A percentile compares a stretch with the other conserved stretches of the same genome.
Conservation (phyloP, 2,329 filamentous ascomycete species). For the Aspergillus carbonarius region DNA sequence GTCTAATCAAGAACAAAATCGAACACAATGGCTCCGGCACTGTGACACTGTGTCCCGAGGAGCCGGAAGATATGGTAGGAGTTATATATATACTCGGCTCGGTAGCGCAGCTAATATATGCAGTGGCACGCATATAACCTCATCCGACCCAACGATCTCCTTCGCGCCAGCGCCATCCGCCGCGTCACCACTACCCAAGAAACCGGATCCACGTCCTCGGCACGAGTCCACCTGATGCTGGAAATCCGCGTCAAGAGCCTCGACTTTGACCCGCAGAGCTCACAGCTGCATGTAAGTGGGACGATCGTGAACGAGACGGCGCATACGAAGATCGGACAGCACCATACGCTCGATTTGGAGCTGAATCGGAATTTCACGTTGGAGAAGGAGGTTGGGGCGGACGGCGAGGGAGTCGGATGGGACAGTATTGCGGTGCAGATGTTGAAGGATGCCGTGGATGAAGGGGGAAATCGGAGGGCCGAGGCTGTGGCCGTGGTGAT, state of each 20-base stretch:
- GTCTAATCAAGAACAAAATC: slow-evolving; percentile 65
- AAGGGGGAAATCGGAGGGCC: slow-evolving; percentile 67
- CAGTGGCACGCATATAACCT: slow-evolving; percentile 76
- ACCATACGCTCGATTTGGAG: slow-evolving; percentile 79
- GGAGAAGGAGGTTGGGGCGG: slow-evolving; percentile 66
- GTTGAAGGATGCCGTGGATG: slow-evolving; percentile 74
- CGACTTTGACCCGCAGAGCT: slow-evolving; percentile 68
- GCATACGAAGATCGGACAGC: slow-evolving; percentile 64
- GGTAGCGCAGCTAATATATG: slow-evolving; percentile 5
- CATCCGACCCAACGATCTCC: slow-evolving; percentile 63
- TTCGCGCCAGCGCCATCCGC: slow-evolving; percentile 66
- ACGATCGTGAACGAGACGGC: slow-evolving; percentile 66
- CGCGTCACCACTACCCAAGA: slow-evolving; percentile 61
- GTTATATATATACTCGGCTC: not conserved
- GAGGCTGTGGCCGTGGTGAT: slow-evolving; percentile 89
- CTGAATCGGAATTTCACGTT: slow-evolving; percentile 83
- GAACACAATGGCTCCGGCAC: slow-evolving; percentile 65
- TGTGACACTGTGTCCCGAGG: slow-evolving; percentile 67
- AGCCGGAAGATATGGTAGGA: slow-evolving; percentile 71
- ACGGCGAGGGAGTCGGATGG: slow-evolving; percentile 62
- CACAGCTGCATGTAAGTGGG: slow-evolving; percentile 67
- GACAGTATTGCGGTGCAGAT: slow-evolving; percentile 82
- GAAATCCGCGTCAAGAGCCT: slow-evolving; percentile 64
- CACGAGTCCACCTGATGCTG: slow-evolving; percentile 63
- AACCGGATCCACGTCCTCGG: slow-evolving; percentile 62